phyloP scores from a whole-genome alignment of 176 grass and related monocot genomes.

The Melocanna baccifera region DNA sequence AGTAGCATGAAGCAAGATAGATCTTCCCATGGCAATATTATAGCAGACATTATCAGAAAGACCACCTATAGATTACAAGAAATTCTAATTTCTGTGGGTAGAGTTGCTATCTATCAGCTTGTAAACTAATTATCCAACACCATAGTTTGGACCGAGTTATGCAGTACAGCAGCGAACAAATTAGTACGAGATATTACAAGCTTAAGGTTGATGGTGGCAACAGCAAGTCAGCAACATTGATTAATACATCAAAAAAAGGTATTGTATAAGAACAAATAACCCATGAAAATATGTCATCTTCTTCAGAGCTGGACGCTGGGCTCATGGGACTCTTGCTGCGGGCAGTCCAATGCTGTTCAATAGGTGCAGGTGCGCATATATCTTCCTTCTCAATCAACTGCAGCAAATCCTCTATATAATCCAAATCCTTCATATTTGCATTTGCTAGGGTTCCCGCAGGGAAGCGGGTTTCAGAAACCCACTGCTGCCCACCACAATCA shows the following conservation, averaged over 20 bases:
- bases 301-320: slow-evolving; percentile 64
- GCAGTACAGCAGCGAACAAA: slow-evolving; percentile 3
- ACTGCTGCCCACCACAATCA: slow-evolving; percentile 96
- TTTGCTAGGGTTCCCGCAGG: slow-evolving; percentile 69
- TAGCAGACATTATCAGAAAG: neutral
- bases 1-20: slow-evolving; percentile 11
- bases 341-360: slow-evolving; percentile 91
- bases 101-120: neutral
- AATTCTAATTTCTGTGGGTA: slow-evolving; percentile 8
- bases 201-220: slow-evolving; percentile 11
- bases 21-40: neutral
- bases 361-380: slow-evolving; percentile 77
- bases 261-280: slow-evolving; percentile 45
- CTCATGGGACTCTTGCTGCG: slow-evolving; percentile 72
- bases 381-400: slow-evolving; percentile 75
- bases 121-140: neutral
- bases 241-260: slow-evolving; percentile 1
- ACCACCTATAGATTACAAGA: neutral
- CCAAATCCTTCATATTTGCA: slow-evolving; percentile 87
- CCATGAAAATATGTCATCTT: slow-evolving; percentile 93
- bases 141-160: slow-evolving; percentile 1
- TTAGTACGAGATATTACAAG: neutral
- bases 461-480: slow-evolving; percentile 89
- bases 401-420: slow-evolving; percentile 67
- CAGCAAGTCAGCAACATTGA: slow-evolving; percentile 4